Base-by-base conservation (phyloP, 345 rosid species). In the Eucalyptus paniculata region DNA sequence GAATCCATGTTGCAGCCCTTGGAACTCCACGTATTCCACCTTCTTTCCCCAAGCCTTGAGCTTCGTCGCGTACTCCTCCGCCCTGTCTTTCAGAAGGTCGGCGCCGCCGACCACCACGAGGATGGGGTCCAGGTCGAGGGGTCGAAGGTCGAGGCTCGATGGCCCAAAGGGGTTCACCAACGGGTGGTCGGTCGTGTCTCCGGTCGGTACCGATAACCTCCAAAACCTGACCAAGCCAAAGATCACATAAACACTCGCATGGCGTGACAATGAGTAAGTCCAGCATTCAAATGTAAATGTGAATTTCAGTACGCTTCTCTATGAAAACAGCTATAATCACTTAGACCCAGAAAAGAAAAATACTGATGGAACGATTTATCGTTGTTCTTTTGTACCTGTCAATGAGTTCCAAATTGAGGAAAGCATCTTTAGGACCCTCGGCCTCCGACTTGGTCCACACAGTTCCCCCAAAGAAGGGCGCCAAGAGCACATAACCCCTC, bases 91-190 rank as follows among this genome's bases (percentile, higher is more conserved):
- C 82, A 95, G 90, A 56, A 95, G 91, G 89, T 94, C 96, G 54
- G 93, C 90, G 40, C 94, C 94, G 8, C 96, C 97, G 13, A 50
- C 92, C 37, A 94, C 94, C 6, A 93, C 94, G 15, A 95, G 89
- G 40, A 94, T 91, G 6, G 96, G 96, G 87, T 93, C 96, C 37
- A 94, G 91, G 16, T 87, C 58, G 51, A 91, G 56, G 2, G 62
- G 53, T 86, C 92, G 92, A 5, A 94, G 94, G 87, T 86, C 90
- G 24, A 15, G 50, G 91, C 96, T 94, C 3, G 47, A 15, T 23
- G 94, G 94, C 26, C 95, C 96, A 53, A 93, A 94, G 81, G 97
- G 97, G 90, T 95, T 95, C 91, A 95, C 91, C 11, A 93, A 49
- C 4, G 96, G 96, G 86, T 94, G 94, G 90, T 94, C 96, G 6